Conservation (phyloP, 805 yeast genomes). For the Monosporozyma yasuniensis region DNA sequence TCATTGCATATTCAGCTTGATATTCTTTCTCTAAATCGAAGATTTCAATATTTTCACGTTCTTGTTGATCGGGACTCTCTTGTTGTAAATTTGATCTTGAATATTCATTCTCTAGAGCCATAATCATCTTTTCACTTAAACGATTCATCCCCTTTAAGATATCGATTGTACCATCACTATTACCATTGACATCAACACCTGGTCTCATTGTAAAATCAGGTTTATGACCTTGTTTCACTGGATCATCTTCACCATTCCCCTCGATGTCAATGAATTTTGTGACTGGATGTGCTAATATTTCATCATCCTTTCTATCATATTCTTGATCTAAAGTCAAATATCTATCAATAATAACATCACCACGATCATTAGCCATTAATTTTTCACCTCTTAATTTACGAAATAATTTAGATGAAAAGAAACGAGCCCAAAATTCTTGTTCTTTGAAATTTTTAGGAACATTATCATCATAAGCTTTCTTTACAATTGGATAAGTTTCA, state of each 20-base stretch:
- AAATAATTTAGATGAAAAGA: conserved; percentile 83
- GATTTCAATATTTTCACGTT: conserved; percentile 39
- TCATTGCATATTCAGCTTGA: conserved; percentile 44
- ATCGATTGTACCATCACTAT: conserved; percentile 56
- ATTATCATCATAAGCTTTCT: conserved; percentile 78
- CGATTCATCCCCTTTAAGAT: conserved; percentile 84
- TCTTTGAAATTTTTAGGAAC: conserved; percentile 79
- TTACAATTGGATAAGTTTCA: conserved; percentile 85
- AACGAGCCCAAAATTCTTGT: conserved; percentile 93
- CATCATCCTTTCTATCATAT: conserved; percentile 38
- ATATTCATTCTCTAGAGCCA: conserved; percentile 39
- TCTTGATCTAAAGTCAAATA: conserved; percentile 67
- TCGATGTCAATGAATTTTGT: conserved; percentile 67
- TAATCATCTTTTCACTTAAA: conserved; percentile 72
- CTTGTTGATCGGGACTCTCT: conserved; percentile 28
- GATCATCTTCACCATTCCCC: conserved; percentile 76
- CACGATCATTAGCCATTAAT: conserved; percentile 63
- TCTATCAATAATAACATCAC: conserved; percentile 77
- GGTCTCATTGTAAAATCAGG: conserved; percentile 86
- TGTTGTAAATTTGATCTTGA: conserved; percentile 30
- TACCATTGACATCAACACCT: conserved; percentile 39
- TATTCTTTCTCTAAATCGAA: conserved; percentile 43
- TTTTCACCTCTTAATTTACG: conserved; percentile 85
- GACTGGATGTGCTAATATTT: conserved; percentile 38
- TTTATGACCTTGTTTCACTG: conserved; percentile 63